These are phyloP conservation scores for Chlamydomonas schloesseri DNA, from an alignment of 139 green algal genomes.

Conservation along the genomic window DNA sequence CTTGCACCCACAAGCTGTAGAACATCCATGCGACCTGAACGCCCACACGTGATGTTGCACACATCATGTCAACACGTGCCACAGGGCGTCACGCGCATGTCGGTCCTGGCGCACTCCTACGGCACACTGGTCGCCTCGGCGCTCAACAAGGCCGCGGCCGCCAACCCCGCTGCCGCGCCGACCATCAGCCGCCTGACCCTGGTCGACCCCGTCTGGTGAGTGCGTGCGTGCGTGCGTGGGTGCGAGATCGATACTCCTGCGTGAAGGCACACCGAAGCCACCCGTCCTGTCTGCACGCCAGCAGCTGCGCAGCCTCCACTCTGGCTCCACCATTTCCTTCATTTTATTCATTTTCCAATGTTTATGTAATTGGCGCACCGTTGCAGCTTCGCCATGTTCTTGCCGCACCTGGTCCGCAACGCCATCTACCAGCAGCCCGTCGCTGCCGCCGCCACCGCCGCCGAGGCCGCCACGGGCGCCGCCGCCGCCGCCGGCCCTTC, in stretches of 20 bases:
- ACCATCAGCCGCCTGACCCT: conserved; percentile 39
- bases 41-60: too few relatives aligned
- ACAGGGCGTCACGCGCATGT: conserved; percentile 25
- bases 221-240: neutral
- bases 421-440: conserved; percentile 49
- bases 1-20: too few relatives aligned
- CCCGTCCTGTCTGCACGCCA: too few relatives aligned
- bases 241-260: too few relatives aligned
- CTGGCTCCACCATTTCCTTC: too few relatives aligned
- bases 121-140: conserved; percentile 52
- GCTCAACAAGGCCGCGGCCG: conserved; percentile 37
- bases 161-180: conserved; percentile 2
- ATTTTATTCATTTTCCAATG: too few relatives aligned
- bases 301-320: too few relatives aligned
- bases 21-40: too few relatives aligned
- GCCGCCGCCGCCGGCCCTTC: neutral
- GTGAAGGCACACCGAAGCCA: too few relatives aligned
- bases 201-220: conserved; percentile 55
- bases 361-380: too few relatives aligned
- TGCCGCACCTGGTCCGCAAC: conserved; percentile 54
- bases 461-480: neutral
- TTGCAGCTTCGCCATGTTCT: conserved; percentile 59
- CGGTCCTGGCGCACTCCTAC: conserved; percentile 58
- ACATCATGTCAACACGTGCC: too few relatives aligned
- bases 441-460: neutral